Conservation (phyloP, 2,329 filamentous ascomycete genomes). For the Cadophora gregata region DNA sequence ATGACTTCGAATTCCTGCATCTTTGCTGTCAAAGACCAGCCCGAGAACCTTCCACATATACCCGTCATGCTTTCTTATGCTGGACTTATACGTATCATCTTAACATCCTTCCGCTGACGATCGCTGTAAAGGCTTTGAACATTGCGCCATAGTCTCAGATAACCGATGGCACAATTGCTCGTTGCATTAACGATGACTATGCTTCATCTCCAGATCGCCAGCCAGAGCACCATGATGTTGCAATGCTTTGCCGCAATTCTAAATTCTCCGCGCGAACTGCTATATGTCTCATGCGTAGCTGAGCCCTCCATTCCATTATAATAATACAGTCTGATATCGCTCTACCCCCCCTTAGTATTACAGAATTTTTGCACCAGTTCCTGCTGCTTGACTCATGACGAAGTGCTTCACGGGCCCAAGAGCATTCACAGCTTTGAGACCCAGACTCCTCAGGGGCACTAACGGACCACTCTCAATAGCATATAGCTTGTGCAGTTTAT, state of each 20-base stretch:
- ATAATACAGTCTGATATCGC: slow-evolving; percentile 24
- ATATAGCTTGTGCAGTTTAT: slow-evolving; percentile 93
- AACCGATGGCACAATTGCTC: not conserved
- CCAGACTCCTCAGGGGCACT: slow-evolving; percentile 78
- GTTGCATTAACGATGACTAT: slow-evolving; percentile 1
- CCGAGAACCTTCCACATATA: slow-evolving; percentile 4
- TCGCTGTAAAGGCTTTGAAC: not conserved
- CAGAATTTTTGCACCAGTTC: slow-evolving; percentile 56
- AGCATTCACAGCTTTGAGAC: slow-evolving; percentile 76
- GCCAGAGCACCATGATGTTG: slow-evolving; percentile 11
- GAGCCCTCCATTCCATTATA: slow-evolving; percentile 4
- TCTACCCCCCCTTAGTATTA: slow-evolving; percentile 22
- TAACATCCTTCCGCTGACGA: not conserved
- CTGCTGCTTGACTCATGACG: slow-evolving; percentile 78
- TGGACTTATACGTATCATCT: slow-evolving; percentile 1
- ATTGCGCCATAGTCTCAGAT: slow-evolving; percentile 7
- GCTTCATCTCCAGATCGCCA: slow-evolving; percentile 10
- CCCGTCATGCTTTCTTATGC: slow-evolving; percentile 1
- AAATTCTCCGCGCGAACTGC: slow-evolving; percentile 18
- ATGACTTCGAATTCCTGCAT: slow-evolving; percentile 1
- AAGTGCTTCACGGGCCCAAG: slow-evolving; percentile 80
- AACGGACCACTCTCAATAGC: slow-evolving; percentile 80
- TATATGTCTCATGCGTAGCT: slow-evolving; percentile 18
- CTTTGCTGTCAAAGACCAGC: slow-evolving; percentile 13
- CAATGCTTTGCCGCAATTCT: slow-evolving; percentile 7